Percentiles rank a stretch among this genome's conserved stretches.
Evolutionary conservation across 768 basidiomycete genomes (phyloP).

Genomic region (Leccinum truebloodii): DNA sequence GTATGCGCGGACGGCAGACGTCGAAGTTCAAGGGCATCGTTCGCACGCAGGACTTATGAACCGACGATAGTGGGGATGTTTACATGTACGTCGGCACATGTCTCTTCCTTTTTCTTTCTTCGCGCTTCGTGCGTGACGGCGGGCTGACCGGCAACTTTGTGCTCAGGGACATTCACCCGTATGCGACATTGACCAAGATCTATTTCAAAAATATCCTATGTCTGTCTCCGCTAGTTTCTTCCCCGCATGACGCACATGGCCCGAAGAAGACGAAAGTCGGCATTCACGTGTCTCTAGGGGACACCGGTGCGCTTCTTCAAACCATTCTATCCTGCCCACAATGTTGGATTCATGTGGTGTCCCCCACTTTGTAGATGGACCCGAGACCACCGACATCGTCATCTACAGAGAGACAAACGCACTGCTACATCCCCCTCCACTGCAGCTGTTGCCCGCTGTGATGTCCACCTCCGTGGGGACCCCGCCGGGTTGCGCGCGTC

Average conservation of each 20-base stretch:
- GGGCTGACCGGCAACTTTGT: not conserved
- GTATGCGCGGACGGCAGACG: constrained; percentile 74
- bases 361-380: constrained; percentile 47
- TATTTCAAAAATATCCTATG: constrained; percentile 77
- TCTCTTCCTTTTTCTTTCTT: too few relatives aligned
- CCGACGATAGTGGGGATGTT: constrained; percentile 58
- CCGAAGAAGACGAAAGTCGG: constrained; percentile 48
- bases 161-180: constrained; percentile 68
- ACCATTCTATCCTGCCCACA: not conserved
- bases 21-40: constrained; percentile 58
- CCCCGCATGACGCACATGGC: constrained; percentile 23
- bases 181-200: constrained; percentile 57
- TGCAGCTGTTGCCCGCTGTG: constrained; percentile 13
- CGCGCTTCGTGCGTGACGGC: too few relatives aligned
- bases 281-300: constrained; percentile 68
- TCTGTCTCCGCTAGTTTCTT: constrained; percentile 37
- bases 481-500: constrained; percentile 55
- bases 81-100: constrained; percentile 39
- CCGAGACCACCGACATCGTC: constrained; percentile 67
- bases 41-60: constrained; percentile 53
- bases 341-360: not conserved
- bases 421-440: constrained; percentile 8
- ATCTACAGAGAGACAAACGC: constrained; percentile 45
- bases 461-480: constrained; percentile 24
- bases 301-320: constrained; percentile 46